phyloP scores from a whole-genome alignment of 495 filamentous ascomycete genomes.

The Xylaria flabelliformis region DNA sequence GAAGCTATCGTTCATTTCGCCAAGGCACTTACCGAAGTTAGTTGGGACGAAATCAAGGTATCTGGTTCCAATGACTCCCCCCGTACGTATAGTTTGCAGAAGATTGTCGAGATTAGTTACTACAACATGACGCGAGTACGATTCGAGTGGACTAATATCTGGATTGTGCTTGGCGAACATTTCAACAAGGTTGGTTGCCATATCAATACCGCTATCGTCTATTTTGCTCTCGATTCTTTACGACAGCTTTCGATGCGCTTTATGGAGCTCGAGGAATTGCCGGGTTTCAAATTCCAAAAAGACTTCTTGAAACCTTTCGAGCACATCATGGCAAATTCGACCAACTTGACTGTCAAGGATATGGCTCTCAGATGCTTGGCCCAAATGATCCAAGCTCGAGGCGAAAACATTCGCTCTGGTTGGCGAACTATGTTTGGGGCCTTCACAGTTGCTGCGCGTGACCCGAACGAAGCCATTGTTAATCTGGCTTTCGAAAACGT shows the following conservation, averaged over 20 bases:
- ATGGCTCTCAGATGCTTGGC: conserved; percentile 97
- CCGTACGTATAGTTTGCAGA: conserved; percentile 94
- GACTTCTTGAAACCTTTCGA: conserved; percentile 99
- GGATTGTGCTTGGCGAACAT: conserved; percentile 93
- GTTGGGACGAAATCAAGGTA: conserved; percentile 98
- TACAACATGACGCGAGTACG: conserved; percentile 99
- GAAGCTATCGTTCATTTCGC: conserved; percentile 99
- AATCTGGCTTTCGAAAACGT: conserved; percentile 97
- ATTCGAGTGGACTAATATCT: conserved; percentile 98
- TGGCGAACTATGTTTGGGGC: conserved; percentile 99
- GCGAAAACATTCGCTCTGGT: conserved; percentile 93
- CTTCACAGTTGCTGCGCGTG: conserved; percentile 92
- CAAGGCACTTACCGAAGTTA: conserved; percentile 89
- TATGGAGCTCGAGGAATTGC: conserved; percentile 96
- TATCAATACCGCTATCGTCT: conserved; percentile 91
- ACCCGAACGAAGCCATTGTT: conserved; percentile 94
- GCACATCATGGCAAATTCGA: conserved; percentile 93
- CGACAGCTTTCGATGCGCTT: conserved; percentile 97
- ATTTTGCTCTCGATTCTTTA: conserved; percentile 94
- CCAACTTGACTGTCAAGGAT: conserved; percentile 89
- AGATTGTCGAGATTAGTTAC: conserved; percentile 97
- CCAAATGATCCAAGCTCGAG: conserved; percentile 97
- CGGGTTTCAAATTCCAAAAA: conserved; percentile 99
- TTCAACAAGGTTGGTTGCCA: conserved; percentile 98
- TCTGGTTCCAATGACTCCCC: conserved; percentile 94